Evolutionary conservation across 257 asterid species (phyloP), one percentile per base, ranked within the genome.

Genomic region (Primulina tabacum): DNA sequence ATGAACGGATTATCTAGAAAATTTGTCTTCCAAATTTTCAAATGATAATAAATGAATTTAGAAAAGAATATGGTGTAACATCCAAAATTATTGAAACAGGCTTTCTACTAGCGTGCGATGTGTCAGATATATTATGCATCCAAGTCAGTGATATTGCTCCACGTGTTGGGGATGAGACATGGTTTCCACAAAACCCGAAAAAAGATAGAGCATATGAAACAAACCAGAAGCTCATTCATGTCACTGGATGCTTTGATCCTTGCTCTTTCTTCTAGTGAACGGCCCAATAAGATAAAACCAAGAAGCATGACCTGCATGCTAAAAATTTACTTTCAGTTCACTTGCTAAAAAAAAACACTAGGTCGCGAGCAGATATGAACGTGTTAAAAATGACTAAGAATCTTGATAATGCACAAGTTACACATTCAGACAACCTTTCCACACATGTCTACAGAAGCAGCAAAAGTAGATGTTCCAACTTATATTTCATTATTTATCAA

Each of bases 271-370:
- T 90, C 98, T 59, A 92, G 86, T 26, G 98, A 87, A 77, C 98
- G 97, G 53, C 98, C 97, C 60, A 92, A 82, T 62, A 92, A 86
- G 57, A 90, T 95, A 81, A 92, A 92, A 76, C 98, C 97, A 81
- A 92, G 98, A 92, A 92, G 98, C 98, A 92, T 92, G 86, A 92
- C 98, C 98, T 92, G 98, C 88, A 73, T 81, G 78, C 95, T 90
- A 87, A 81, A 86, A 77, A 77, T 67, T 77, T 87, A 71, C 69
- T 61, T 62, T 70, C 69, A 77, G 76, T 82, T 5, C 50, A 64
- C 30, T 37, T 4, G 24, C 38, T 33, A 38, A 62, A 16, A 14
- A 32, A 18, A 32, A 6, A 37, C 29, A 62, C 34, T 34, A 53
- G 30, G 26, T 24, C n/a, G 24, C 62, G 62, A 32, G 62, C 16